Evolutionary conservation across 1,284 basidiomycete species (phyloP), one percentile per base, ranked within the genome.

Genomic region (Singerocomus inundabilis): DNA sequence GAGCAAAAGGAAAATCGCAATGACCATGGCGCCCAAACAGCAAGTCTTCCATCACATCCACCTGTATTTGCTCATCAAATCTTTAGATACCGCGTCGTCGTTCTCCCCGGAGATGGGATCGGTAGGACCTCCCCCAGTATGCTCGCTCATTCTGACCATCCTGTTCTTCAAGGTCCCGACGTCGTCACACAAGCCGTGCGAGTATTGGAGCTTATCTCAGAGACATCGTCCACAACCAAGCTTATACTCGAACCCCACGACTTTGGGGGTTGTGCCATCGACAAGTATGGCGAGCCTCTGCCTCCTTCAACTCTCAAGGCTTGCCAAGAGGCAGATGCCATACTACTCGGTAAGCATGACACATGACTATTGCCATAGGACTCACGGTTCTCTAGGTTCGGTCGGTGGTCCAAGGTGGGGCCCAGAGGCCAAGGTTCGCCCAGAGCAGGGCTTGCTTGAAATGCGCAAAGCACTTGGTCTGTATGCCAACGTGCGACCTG

Each of bases 381-480:
- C 36, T 58, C 49, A 53, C 46, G 31, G 12, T 51, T 36, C 16
- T 34, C 45, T 52, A 93, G 95, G 94, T 57, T 88, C 96, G 24
- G 92, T 99, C 57, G 97, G 96, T 55, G 97, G 96, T 16, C 97
- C 97, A 31, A 98, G 98, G 73, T 99, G 97, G 97, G 95, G 94
- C 37, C 88, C 93, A 3, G 80, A 85, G 48, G 86, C 87, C 57
- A 88, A 91, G 68, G 84, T 98, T 46, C 87, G 97, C 52, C 97
- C 97, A n/a, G 97, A 99, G 72, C 85, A 88, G 59, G 96, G 96
- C 51, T 80, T 99, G 24, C 85, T 99, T 28, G 72, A 77, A n/a
- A 82, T 99, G 45, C 90, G 97, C 64, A 98, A 99, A 72, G 84
- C 82, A 38, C 85, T 98, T 48, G 95, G 93, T 33, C 81, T 98